Evolutionary conservation across 192 early-diverging fungal genomes (phyloP), one percentile per base, ranked within the genome.

Genomic region (Entophlyctis helioformis): DNA sequence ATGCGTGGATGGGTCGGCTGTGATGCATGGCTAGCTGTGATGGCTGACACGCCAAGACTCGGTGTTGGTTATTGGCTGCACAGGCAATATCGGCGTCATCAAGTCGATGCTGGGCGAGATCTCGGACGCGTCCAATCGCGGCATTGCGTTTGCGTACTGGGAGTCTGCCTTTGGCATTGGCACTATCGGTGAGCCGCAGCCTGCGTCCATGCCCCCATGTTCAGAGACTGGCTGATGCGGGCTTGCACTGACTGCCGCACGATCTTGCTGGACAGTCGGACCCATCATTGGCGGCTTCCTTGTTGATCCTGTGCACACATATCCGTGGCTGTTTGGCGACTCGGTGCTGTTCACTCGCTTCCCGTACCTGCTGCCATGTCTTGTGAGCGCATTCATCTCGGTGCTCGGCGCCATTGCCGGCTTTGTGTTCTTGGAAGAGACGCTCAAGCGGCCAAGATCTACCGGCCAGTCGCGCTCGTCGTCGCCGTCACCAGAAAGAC

Each of bases 311-410:
- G 81, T 66, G 0, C 56, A 76, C 22, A 66, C 64, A 25, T 85
- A 76, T 39, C 86, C 87, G 3, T 16, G 12, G n/a, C 20, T 51
- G 16, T 66, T 71, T 56, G 51, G 49, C 21, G 49, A 76, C 0
- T 83, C 83, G 56, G 80, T 77, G 0, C 72, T 91, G 39, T 73
- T 91, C 22, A 60, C 53, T 22, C 25, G 50, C 1, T 84, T 78
- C 44, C 89, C 89, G 0, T 96, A 91, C 46, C 70, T 87, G 39
- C 73, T 96, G 3, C 91, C 91, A 5, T 91, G 91, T 44, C 46
- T 82, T 23, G 57, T 84, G 9, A 78, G 78, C 13, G 66, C 80
- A 3, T 36, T 66, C 15, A 60, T 84, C 5, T 75, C 79, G 22
- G 22, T 81, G 2, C 44, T 80, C 40, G 84, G 85, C 4, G 69